A percentile compares a stretch with the other conserved stretches of the same genome.
Conservation (phyloP, 2,329 filamentous ascomycete species). For the Tolypocladium guangdongense region DNA sequence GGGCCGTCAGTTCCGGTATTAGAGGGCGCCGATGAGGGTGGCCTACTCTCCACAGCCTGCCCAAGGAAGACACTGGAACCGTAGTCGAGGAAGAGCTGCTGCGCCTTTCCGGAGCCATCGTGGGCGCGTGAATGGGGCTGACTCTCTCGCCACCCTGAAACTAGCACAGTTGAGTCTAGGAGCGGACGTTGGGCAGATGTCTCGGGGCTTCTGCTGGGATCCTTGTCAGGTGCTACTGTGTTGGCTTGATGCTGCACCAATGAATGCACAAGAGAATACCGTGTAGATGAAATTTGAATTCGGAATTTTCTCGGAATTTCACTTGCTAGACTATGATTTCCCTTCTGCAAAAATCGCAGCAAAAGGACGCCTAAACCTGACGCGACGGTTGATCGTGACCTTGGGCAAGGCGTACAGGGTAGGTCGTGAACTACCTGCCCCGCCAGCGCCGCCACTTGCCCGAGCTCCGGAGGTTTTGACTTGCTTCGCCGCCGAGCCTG, state of each 20-base stretch:
- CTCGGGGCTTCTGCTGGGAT: no score
- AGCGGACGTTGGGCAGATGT: no score
- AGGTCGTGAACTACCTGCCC: neutral
- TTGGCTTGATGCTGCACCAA: no score
- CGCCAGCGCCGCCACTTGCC: neutral
- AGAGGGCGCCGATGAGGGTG: neutral
- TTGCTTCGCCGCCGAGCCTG: neutral
- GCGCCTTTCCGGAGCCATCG: constrained; percentile 14
- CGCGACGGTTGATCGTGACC: neutral
- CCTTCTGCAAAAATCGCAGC: neutral
- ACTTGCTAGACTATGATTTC: no score
- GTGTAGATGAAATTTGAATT: no score
- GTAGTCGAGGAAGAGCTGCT: constrained; percentile 7
- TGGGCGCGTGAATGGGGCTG: neutral
- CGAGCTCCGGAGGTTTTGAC: neutral
- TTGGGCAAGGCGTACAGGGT: neutral
- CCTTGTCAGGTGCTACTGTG: no score
- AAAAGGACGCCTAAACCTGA: neutral
- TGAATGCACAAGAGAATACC: no score
- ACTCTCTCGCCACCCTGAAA: neutral
- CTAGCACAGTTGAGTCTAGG: neutral
- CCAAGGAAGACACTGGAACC: constrained; percentile 17
- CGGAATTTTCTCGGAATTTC: no score
- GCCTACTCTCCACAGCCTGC: constrained; percentile 36
- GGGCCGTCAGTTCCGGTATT: neutral